A percentile compares a stretch with the other conserved stretches of the same genome.
These are phyloP conservation scores for Aphanomyces cochlioides DNA, from an alignment of 352 stramenopile species.

Conservation along the genomic window DNA sequence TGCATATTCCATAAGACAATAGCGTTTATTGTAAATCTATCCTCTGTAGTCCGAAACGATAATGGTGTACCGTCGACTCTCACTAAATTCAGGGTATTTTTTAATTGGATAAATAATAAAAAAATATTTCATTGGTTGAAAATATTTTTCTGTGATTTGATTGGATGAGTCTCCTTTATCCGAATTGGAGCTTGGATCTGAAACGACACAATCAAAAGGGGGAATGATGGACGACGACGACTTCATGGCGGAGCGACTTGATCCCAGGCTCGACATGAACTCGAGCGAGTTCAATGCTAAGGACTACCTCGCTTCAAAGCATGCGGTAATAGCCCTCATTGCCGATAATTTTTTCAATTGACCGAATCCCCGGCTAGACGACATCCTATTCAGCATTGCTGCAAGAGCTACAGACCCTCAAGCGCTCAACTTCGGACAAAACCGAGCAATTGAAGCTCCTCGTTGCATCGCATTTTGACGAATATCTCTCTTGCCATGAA, in stretches of 20 bases:
- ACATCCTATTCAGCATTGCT: constrained; percentile 46
- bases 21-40: no score
- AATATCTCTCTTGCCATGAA: constrained; percentile 81
- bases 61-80: no score
- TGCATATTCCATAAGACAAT: no score
- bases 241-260: constrained; percentile 7
- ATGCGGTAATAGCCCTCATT: constrained; percentile 45
- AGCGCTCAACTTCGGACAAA: constrained; percentile 74
- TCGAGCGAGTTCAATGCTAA: constrained; percentile 55
- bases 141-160: background rate
- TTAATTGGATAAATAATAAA: background rate
- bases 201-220: background rate
- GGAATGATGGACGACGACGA: constrained; percentile 24
- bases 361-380: constrained; percentile 36
- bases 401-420: constrained; percentile 60
- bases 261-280: constrained; percentile 51
- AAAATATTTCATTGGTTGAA: constrained; percentile 11
- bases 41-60: no score
- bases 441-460: constrained; percentile 79
- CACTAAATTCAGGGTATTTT: no score
- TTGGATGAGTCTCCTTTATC: background rate
- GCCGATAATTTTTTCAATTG: constrained; percentile 34
- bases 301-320: constrained; percentile 57
- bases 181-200: constrained; percentile 2
- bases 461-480: constrained; percentile 76